Evolutionary conservation across 176 grass and related monocot genomes (phyloP).

Genomic region (Aegilops tauschii): DNA sequence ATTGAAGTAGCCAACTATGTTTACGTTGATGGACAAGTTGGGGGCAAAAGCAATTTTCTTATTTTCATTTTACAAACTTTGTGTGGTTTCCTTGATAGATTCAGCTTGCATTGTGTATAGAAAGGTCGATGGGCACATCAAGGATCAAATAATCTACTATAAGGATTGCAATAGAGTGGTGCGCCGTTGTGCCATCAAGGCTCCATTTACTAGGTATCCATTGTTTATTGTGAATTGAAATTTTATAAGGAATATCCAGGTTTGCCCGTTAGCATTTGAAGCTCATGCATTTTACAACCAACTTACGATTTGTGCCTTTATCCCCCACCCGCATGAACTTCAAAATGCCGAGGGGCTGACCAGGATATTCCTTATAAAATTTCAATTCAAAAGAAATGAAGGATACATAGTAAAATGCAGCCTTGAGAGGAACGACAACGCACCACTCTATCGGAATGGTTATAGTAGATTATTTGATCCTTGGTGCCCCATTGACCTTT

Average conservation of each 20-base stretch:
- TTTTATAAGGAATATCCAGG: conserved; percentile 49
- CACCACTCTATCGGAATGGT: conserved; percentile 85
- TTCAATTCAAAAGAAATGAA: conserved; percentile 2
- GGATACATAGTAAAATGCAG: not conserved
- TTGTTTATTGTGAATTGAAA: not conserved
- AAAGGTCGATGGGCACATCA: no score
- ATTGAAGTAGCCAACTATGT: conserved; percentile 81
- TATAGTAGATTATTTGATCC: conserved; percentile 43
- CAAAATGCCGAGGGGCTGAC: conserved; percentile 88
- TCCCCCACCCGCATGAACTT: conserved; percentile 79
- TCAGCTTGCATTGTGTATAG: no score
- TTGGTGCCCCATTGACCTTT: no score
- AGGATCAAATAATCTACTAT: conserved; percentile 39
- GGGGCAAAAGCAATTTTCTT: conserved; percentile 22
- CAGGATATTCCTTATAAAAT: conserved; percentile 46
- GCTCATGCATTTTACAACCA: conserved; percentile 59
- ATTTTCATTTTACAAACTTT: conserved; percentile 19
- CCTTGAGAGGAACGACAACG: not conserved
- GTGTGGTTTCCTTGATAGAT: not conserved
- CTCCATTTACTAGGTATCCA: not conserved
- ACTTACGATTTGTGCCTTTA: conserved; percentile 73
- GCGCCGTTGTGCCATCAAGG: not conserved
- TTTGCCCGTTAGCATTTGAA: conserved; percentile 89
- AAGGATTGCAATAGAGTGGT: conserved; percentile 86
- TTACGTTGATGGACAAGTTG: conserved; percentile 78